Conservation (phyloP, 2,329 filamentous ascomycete species). For the Neonectria coccinea region DNA sequence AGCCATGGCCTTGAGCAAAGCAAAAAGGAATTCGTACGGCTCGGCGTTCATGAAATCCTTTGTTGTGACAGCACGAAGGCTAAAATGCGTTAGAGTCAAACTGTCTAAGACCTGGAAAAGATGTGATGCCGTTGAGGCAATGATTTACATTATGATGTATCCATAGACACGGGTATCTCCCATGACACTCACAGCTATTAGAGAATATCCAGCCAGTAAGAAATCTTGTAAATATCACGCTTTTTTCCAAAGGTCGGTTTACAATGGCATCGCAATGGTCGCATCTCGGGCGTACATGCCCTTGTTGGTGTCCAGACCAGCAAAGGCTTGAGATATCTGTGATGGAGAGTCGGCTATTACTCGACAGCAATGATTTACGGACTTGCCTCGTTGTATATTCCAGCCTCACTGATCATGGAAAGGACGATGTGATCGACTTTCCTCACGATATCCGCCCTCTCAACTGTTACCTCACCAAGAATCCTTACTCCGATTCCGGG, state of each 20-base stretch:
- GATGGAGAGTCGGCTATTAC: not conserved
- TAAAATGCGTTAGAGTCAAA: not conserved
- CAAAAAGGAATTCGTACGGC: slow-evolving; percentile 65
- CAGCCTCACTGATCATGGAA: slow-evolving; percentile 76
- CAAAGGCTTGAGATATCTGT: slow-evolving; percentile 61
- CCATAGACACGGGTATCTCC: slow-evolving; percentile 48
- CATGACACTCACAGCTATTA: slow-evolving; percentile 52
- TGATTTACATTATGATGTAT: slow-evolving; percentile 41
- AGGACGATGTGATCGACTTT: slow-evolving; percentile 85
- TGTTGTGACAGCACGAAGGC: slow-evolving; percentile 55
- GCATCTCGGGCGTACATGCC: slow-evolving; percentile 30
- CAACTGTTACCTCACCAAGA: slow-evolving; percentile 82
- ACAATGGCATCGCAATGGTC: not conserved
- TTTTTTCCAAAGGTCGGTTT: not conserved
- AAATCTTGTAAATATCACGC: no score
- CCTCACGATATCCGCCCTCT: slow-evolving; percentile 81
- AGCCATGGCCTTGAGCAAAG: slow-evolving; percentile 26
- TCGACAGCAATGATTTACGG: not conserved
- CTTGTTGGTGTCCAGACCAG: slow-evolving; percentile 57
- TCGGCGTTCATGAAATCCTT: slow-evolving; percentile 76
- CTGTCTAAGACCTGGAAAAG: no score
- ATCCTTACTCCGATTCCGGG: slow-evolving; percentile 81
- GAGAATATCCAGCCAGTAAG: slow-evolving; percentile 21
- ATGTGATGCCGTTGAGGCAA: no score
- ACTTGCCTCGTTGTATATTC: slow-evolving; percentile 72